Evolutionary conservation across 2,329 filamentous ascomycete genomes (phyloP).

Genomic region (Exophiala sp.): DNA sequence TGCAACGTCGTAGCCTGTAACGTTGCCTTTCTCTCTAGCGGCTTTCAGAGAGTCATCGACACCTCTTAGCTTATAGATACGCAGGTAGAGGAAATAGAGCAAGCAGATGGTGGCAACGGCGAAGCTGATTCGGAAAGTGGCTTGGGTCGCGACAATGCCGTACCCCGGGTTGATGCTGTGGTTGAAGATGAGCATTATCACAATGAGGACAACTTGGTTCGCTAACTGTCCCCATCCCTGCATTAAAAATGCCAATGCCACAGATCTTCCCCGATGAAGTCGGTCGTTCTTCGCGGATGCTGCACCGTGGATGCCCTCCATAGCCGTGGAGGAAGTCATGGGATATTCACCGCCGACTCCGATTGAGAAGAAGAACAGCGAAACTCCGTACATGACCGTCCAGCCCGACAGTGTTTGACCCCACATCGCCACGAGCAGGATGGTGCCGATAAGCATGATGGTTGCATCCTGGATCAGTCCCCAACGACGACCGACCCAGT

Average conservation of each 20-base stretch:
- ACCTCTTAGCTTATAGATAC: constrained; percentile 84
- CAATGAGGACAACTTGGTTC: constrained; percentile 85
- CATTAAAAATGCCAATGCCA: constrained; percentile 95
- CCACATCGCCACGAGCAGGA: constrained; percentile 91
- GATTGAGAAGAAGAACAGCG: constrained; percentile 82
- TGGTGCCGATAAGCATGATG: constrained; percentile 88
- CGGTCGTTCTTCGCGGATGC: constrained; percentile 89
- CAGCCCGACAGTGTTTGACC: constrained; percentile 81
- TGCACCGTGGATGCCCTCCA: constrained; percentile 79
- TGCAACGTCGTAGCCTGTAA: constrained; percentile 90
- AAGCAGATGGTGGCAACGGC: constrained; percentile 86
- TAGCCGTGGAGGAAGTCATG: constrained; percentile 93
- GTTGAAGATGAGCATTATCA: constrained; percentile 85
- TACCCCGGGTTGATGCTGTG: constrained; percentile 73
- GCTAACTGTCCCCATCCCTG: constrained; percentile 95
- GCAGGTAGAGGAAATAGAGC: constrained; percentile 91
- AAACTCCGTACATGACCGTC: constrained; percentile 95
- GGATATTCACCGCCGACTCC: constrained; percentile 63
- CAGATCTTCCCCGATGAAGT: constrained; percentile 90
- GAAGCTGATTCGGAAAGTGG: constrained; percentile 87
- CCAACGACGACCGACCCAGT: constrained; percentile 83
- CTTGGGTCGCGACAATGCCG: constrained; percentile 70
- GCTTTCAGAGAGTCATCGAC: constrained; percentile 76
- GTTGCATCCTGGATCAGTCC: constrained; percentile 90
- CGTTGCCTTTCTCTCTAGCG: constrained; percentile 79